Conservation (phyloP, 192 early-diverging fungal species). For the Chytriomyces sp. region DNA sequence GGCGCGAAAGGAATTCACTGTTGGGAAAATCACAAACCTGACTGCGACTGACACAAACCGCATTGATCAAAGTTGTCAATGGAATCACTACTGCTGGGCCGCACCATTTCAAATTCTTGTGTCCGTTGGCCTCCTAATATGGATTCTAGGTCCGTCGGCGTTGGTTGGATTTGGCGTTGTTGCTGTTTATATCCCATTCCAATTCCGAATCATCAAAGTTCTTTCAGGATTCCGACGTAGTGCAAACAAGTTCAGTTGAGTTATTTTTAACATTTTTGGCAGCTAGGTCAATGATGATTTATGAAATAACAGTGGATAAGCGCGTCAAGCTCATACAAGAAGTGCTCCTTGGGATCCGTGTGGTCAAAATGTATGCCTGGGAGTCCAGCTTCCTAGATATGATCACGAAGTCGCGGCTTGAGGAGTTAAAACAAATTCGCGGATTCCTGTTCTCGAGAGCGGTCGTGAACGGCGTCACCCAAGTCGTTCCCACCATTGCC, state of each 20-base stretch:
- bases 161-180: constrained; percentile 19
- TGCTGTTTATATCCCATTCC: constrained; percentile 21
- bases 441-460: constrained; percentile 17
- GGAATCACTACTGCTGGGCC: constrained; percentile 21
- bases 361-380: constrained; percentile 76
- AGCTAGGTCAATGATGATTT: neutral
- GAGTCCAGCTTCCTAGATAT: constrained; percentile 49
- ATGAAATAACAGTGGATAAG: constrained; percentile 46
- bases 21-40: constrained; percentile 64
- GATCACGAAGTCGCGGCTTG: constrained; percentile 32
- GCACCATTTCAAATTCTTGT: constrained; percentile 28
- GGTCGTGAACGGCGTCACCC: constrained; percentile 8
- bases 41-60: constrained; percentile 38
- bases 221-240: neutral
- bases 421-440: constrained; percentile 39
- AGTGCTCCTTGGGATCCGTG: constrained; percentile 62
- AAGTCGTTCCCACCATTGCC: constrained; percentile 45
- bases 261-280: neutral
- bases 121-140: constrained; percentile 18
- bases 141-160: constrained; percentile 23
- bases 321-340: constrained; percentile 74
- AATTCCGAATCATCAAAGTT: constrained; percentile 7
- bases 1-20: constrained; percentile 57
- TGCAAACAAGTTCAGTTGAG: constrained; percentile 3
- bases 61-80: constrained; percentile 19